These are phyloP conservation scores for Aegilops sharonensis DNA, from an alignment of 176 grass and related monocot species.

Conservation along the genomic window DNA sequence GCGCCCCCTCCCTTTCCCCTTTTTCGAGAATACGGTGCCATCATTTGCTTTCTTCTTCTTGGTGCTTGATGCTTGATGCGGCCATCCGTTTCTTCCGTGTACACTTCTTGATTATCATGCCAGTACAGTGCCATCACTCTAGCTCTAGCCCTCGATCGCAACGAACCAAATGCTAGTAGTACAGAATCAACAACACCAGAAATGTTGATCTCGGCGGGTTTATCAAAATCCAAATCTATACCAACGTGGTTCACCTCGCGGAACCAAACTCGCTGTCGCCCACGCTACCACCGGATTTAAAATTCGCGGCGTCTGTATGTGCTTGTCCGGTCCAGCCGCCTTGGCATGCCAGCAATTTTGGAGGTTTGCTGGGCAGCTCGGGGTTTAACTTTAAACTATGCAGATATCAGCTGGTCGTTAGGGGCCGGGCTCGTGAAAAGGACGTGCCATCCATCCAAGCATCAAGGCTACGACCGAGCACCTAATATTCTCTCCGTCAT, in stretches of 20 bases:
- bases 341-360: neutral
- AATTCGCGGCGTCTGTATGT: neutral
- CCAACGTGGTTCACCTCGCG: neutral
- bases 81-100: too few species aligned
- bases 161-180: too few species aligned
- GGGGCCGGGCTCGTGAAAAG: constrained; percentile 2
- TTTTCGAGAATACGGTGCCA: neutral
- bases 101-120: neutral
- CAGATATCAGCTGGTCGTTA: neutral
- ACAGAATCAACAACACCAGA: too few species aligned
- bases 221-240: neutral
- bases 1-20: neutral
- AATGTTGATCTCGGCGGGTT: too few species aligned
- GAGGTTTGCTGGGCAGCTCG: neutral
- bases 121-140: too few species aligned
- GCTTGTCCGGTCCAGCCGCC: neutral
- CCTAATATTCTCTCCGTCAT: neutral
- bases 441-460: constrained; percentile 20
- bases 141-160: too few species aligned
- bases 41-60: neutral
- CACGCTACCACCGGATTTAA: neutral
- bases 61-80: neutral
- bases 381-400: neutral
- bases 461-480: neutral
- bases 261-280: neutral